Evolutionary conservation across 495 filamentous ascomycete species (phyloP).

Genomic region (Penicillium daleae): DNA sequence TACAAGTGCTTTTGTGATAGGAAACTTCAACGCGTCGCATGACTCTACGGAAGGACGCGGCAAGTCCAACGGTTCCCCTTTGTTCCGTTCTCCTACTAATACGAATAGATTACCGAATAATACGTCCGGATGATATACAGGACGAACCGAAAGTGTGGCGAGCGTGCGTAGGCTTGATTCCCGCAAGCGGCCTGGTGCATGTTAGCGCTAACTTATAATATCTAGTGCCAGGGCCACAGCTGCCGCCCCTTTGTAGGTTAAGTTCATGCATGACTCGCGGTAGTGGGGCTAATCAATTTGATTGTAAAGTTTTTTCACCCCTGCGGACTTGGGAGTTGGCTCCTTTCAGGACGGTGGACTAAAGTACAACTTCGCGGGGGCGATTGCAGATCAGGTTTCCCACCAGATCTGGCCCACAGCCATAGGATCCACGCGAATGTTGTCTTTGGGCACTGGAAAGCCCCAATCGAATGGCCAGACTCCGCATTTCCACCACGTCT

Average conservation of each 20-base stretch:
- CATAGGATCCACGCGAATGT: background rate
- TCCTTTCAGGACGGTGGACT: background rate
- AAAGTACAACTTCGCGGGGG: background rate
- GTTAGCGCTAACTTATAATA: background rate
- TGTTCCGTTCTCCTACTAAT: background rate
- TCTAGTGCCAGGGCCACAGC: background rate
- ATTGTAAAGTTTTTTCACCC: background rate
- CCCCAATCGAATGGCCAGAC: background rate
- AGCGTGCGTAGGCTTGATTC: background rate
- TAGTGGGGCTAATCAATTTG: no score
- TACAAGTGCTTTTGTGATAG: background rate
- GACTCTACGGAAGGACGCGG: background rate
- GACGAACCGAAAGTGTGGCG: background rate
- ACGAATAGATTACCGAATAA: background rate
- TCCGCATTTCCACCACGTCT: background rate
- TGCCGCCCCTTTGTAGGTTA: conserved; percentile 2
- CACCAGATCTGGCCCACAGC: background rate
- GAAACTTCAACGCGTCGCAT: background rate
- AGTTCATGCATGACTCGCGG: background rate
- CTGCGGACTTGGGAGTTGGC: background rate
- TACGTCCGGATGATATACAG: background rate
- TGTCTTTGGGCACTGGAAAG: background rate
- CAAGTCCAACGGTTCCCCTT: background rate
- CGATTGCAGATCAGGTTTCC: background rate
- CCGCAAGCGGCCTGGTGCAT: no score